Base-by-base conservation (phyloP, 345 rosid species). In the Euclidium syriacum region DNA sequence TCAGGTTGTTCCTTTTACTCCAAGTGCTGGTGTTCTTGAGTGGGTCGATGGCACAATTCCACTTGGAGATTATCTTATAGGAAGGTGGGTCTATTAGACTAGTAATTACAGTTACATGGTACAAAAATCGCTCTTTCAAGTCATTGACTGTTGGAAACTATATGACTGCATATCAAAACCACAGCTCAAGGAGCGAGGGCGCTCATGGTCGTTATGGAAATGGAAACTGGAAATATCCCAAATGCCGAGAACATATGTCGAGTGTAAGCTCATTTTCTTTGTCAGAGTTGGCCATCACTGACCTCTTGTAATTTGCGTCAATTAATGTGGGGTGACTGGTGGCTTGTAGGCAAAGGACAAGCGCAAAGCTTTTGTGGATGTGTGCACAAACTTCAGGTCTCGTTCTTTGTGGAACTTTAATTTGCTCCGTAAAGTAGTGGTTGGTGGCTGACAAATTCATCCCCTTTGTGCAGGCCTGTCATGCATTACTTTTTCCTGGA, bases 41-140 rank as follows among this genome's bases (percentile, higher is more conserved):
- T 92, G 97, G 98, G 98, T 92, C 52, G 79, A 85, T 79, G 98
- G 98, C 56, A 92, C 98, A 52, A 65, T 89, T 71, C 98, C 98
- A 58, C 85, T 92, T 42, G 97, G 95, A 67, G 97, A 92, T 20
- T 89, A 92, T 81, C 98, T 92, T 70, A 83, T 60, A 40, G 97
- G 94, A 77, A 87, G 98, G 98, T 92, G 29, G 26, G 69, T 52
- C 35, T 15, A 54, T 16, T 22, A 58, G 19, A 46, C 19, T 53
- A 53, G 18, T 44, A 52, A 24, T 23, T 53, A 27, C 57, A 35
- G 26, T 62, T 27, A 36, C 57, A 53, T 52, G 34, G 19, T 36
- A 35, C 46, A 44, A 10, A 12, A 44, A 62, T 44, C 14, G 7
- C 35, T 20, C 22, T 64, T 60, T 14, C 15, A 29, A n/a, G 56